Percentiles rank a stretch among this genome's conserved stretches.
phyloP scores from a whole-genome alignment of 169 alveolate genomes.

The Nephromyces sp. region DNA sequence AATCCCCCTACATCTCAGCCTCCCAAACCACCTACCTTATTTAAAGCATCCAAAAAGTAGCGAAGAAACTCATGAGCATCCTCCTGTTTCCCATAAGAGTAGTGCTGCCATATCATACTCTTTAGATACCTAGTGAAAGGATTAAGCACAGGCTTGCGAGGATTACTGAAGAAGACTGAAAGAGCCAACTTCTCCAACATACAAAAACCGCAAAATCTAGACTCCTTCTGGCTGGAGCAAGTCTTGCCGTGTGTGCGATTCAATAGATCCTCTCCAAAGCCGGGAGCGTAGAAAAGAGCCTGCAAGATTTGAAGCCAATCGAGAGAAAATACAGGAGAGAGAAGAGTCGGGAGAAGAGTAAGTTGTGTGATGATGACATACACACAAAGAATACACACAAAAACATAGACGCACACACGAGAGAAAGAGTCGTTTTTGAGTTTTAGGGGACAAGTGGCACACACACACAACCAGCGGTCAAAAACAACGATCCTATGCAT shows the following conservation, averaged over 20 bases:
- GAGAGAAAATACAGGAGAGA: no score
- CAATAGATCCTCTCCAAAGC: background rate
- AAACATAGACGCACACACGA: no score
- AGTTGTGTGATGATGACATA: no score
- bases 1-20: no score
- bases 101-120: slow-evolving; percentile 38
- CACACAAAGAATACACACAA: no score
- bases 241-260: background rate
- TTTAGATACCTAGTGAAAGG: slow-evolving; percentile 27
- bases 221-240: background rate
- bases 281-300: background rate
- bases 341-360: no score
- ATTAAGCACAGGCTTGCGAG: slow-evolving; percentile 11
- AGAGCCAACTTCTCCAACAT: slow-evolving; percentile 45
- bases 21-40: no score
- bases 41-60: slow-evolving; percentile 40
- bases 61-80: slow-evolving; percentile 55
- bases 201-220: slow-evolving; percentile 38
- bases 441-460: no score
- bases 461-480: no score
- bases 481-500: no score
- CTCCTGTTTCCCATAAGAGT: slow-evolving; percentile 40
- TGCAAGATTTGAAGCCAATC: no score
- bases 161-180: background rate
- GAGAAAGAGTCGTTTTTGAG: no score